phyloP scores from a whole-genome alignment of 1,284 basidiomycete genomes.

The Tilletia horrida region DNA sequence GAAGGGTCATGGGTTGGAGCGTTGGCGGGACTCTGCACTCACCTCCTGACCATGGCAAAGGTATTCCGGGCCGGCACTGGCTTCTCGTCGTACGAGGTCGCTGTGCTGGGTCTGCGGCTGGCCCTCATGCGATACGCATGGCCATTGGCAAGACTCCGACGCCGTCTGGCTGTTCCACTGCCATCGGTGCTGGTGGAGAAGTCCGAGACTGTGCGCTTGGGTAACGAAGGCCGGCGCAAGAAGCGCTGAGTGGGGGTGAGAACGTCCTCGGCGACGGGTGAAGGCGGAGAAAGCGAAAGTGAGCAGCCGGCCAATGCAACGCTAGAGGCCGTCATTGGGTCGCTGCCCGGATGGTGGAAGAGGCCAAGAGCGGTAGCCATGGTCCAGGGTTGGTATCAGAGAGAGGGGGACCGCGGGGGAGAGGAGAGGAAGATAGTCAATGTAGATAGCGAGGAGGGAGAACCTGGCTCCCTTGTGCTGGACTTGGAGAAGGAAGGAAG shows the following conservation, averaged over 20 bases:
- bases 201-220: slow-evolving; percentile 8
- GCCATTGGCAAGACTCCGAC: not conserved
- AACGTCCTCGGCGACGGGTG: not conserved
- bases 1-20: no score
- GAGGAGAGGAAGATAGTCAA: no score
- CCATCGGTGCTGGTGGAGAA: not conserved
- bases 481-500: no score
- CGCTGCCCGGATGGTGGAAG: no score
- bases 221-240: not conserved
- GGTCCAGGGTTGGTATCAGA: no score
- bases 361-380: no score
- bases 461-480: no score
- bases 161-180: not conserved
- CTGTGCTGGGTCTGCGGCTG: slow-evolving; percentile 1
- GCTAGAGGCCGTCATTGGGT: no score
- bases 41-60: not conserved
- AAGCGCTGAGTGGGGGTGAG: not conserved
- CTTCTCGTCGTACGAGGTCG: not conserved
- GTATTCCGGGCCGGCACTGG: not conserved
- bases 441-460: no score
- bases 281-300: no score
- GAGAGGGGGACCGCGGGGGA: no score
- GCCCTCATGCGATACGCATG: not conserved
- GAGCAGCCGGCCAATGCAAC: no score
- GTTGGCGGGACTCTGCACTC: not conserved